Conservation (phyloP, 2,329 filamentous ascomycete species). For the Xylaria sp. region DNA sequence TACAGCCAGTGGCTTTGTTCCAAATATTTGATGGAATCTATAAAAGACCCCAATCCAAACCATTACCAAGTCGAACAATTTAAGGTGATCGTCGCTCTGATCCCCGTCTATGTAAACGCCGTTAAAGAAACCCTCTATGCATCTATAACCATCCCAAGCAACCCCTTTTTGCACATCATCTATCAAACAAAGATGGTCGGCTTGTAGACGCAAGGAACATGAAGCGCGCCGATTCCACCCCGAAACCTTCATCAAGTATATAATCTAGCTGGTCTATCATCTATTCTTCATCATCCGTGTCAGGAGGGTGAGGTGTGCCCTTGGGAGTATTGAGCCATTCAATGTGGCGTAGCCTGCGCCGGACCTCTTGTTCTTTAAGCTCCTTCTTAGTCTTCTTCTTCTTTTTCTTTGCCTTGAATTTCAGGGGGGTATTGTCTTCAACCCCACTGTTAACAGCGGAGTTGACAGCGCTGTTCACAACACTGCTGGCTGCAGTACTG, state of each 20-base stretch:
- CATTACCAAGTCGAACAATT: slow-evolving; percentile 14
- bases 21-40: slow-evolving; percentile 1
- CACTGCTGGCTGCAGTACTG: slow-evolving; percentile 63
- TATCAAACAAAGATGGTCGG: slow-evolving; percentile 17
- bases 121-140: slow-evolving; percentile 34
- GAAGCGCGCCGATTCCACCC: not conserved
- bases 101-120: slow-evolving; percentile 38
- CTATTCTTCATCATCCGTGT: slow-evolving; percentile 79
- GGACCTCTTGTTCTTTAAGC: slow-evolving; percentile 89
- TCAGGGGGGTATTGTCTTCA: slow-evolving; percentile 82
- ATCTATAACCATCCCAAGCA: slow-evolving; percentile 35
- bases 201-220: slow-evolving; percentile 19
- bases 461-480: slow-evolving; percentile 63
- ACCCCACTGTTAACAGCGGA: slow-evolving; percentile 82
- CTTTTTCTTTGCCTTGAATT: slow-evolving; percentile 93
- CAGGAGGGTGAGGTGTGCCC: slow-evolving; percentile 80
- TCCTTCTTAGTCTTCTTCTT: slow-evolving; percentile 99
- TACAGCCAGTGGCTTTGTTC: slow-evolving; percentile 6
- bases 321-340: slow-evolving; percentile 87
- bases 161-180: slow-evolving; percentile 25
- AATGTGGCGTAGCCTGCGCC: slow-evolving; percentile 86
- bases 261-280: slow-evolving; percentile 23
- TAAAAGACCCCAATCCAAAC: slow-evolving; percentile 26
- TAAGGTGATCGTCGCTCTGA: slow-evolving; percentile 23
- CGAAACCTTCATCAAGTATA: slow-evolving; percentile 15